Evolutionary conservation across 768 basidiomycete genomes (phyloP).

Genomic region (Pulveroboletus sp.): DNA sequence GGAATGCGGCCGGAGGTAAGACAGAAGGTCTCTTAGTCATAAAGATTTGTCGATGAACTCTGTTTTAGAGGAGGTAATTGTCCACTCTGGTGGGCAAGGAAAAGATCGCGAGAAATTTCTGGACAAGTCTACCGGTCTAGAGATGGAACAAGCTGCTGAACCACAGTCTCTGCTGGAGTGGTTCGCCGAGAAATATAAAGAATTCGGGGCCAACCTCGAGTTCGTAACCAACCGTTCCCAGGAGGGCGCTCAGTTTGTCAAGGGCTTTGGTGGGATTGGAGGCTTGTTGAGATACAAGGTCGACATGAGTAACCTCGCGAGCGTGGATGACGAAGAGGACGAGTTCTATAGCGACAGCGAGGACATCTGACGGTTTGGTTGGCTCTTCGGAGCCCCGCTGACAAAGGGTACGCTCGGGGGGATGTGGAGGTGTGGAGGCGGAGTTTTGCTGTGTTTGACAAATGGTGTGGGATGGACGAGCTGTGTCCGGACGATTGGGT

Average conservation of each 20-base stretch:
- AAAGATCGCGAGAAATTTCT: conserved; percentile 93
- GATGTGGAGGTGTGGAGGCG: conserved; percentile 35
- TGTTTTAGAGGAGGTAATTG: conserved; percentile 71
- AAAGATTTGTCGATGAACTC: not conserved
- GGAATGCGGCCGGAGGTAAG: conserved; percentile 87
- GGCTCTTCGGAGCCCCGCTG: conserved; percentile 83
- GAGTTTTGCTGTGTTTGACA: conserved; percentile 5
- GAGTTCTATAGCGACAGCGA: conserved; percentile 80
- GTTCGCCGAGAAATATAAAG: conserved; percentile 98
- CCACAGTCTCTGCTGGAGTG: conserved; percentile 91
- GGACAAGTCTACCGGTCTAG: conserved; percentile 90
- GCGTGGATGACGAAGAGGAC: conserved; percentile 75
- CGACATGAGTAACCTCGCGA: conserved; percentile 81
- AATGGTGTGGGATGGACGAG: conserved; percentile 1
- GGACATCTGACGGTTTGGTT: conserved; percentile 80
- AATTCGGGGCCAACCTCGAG: conserved; percentile 93
- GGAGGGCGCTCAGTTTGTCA: conserved; percentile 97
- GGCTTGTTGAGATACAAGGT: conserved; percentile 97
- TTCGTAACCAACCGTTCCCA: conserved; percentile 96
- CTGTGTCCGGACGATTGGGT: conserved; percentile 7
- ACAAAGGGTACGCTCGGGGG: conserved; percentile 64
- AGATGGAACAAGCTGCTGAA: conserved; percentile 90
- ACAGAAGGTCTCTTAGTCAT: conserved; percentile 16
- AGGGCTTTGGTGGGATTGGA: conserved; percentile 98
- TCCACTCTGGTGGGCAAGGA: conserved; percentile 82